These are phyloP conservation scores for Plasmodiophora brassicae DNA, from an alignment of 208 protist genomes.

Conservation along the genomic window DNA sequence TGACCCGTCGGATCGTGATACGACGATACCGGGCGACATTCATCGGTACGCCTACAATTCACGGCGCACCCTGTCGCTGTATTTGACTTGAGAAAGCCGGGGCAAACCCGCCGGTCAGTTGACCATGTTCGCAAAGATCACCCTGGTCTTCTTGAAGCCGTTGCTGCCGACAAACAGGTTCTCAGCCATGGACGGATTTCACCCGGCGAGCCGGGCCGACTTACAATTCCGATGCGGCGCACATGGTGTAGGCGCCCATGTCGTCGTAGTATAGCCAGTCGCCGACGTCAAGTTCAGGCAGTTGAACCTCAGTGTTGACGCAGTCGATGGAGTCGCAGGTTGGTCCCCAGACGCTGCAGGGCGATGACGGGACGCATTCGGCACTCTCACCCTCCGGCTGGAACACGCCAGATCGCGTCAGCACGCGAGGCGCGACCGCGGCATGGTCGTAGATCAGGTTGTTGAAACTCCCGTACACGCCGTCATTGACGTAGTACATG, in stretches of 20 bases:
- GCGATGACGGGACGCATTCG: too few relatives aligned
- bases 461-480: slow-evolving; percentile 78
- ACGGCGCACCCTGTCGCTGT: too few relatives aligned
- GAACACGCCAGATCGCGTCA: too few relatives aligned
- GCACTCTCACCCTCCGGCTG: background rate
- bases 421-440: slow-evolving; percentile 27
- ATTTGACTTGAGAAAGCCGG: too few relatives aligned
- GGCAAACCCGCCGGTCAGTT: too few relatives aligned
- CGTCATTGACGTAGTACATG: slow-evolving; percentile 72
- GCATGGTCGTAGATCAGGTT: slow-evolving; percentile 72
- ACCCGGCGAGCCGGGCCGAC: too few relatives aligned
- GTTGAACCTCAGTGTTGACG: slow-evolving; percentile 47
- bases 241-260: slow-evolving; percentile 77
- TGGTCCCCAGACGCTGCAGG: slow-evolving; percentile 65
- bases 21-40: too few relatives aligned
- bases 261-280: slow-evolving; percentile 73
- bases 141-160: slow-evolving; percentile 17
- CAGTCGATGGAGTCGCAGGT: slow-evolving; percentile 75
- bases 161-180: too few relatives aligned
- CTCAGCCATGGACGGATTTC: too few relatives aligned
- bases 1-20: too few relatives aligned
- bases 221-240: slow-evolving; percentile 60
- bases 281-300: slow-evolving; percentile 69
- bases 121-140: too few relatives aligned
- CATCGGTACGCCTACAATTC: too few relatives aligned